These are phyloP conservation scores for Colletotrichum ledebouriae DNA, from an alignment of 2,329 filamentous ascomycete species.

Conservation along the genomic window DNA sequence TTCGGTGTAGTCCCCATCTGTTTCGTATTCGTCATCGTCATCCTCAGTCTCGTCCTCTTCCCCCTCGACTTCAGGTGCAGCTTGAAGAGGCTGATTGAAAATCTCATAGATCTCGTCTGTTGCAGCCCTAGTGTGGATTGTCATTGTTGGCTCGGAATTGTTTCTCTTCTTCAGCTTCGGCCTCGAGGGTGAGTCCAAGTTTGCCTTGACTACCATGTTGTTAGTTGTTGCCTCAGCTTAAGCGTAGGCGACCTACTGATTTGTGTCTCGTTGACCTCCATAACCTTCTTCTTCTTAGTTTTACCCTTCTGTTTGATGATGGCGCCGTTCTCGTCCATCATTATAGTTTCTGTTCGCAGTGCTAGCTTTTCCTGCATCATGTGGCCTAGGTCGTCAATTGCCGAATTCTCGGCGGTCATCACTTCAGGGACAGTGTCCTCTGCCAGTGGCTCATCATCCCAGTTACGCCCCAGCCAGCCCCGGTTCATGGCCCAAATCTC, in stretches of 20 bases:
- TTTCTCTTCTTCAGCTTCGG: constrained; percentile 86
- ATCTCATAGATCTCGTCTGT: constrained; percentile 98
- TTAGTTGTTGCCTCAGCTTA: constrained; percentile 48
- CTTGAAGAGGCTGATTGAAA: constrained; percentile 85
- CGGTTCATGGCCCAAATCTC: constrained; percentile 85
- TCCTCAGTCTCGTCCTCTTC: constrained; percentile 60
- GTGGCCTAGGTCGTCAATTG: constrained; percentile 43
- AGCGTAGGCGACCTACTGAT: constrained; percentile 76
- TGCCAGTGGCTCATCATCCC: constrained; percentile 54
- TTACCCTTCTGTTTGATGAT: constrained; percentile 62
- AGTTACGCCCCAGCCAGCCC: constrained; percentile 74
- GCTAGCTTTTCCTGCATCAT: constrained; percentile 55
- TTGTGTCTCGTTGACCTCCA: constrained; percentile 91
- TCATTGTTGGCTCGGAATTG: constrained; percentile 91
- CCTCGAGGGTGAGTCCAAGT: constrained; percentile 89
- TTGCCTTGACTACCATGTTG: constrained; percentile 80
- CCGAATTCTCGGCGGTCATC: constrained; percentile 33
- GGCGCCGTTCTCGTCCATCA: constrained; percentile 72
- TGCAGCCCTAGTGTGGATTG: constrained; percentile 92
- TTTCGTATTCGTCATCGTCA: constrained; percentile 78
- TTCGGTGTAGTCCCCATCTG: constrained; percentile 82
- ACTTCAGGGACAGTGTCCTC: constrained; percentile 32
- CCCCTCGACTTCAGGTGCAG: constrained; percentile 49
- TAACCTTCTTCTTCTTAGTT: constrained; percentile 80
- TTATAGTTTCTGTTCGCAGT: constrained; percentile 59